A percentile compares a stretch with the other conserved stretches of the same genome.
These are phyloP conservation scores for Stagonosporopsis vannaccii DNA, from an alignment of 2,329 filamentous ascomycete genomes.

Conservation along the genomic window DNA sequence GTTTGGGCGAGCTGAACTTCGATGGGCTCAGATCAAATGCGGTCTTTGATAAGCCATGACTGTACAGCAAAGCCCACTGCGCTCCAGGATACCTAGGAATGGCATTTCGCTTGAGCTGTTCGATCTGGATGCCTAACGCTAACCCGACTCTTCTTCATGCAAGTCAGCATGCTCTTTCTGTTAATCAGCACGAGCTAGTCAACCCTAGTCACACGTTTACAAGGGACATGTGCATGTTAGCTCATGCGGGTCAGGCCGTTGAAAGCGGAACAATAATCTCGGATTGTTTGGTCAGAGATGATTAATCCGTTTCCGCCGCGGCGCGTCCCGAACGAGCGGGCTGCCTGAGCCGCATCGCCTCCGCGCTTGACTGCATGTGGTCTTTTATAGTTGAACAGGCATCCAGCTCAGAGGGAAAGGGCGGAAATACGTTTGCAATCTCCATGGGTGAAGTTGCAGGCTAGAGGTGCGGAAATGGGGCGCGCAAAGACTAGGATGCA, in stretches of 20 bases:
- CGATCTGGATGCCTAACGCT: slow-evolving; percentile 12
- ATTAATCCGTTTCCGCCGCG: neutral
- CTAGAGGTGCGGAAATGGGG: too few species aligned
- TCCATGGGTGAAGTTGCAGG: neutral
- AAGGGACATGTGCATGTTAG: neutral
- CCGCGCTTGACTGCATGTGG: neutral
- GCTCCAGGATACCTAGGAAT: neutral
- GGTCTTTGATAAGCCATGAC: slow-evolving; percentile 31
- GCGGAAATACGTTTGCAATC: neutral
- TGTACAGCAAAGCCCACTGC: neutral
- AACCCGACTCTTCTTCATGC: slow-evolving; percentile 19
- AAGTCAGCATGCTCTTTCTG: slow-evolving; percentile 28
- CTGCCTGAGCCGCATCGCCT: neutral
- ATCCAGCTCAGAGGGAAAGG: neutral
- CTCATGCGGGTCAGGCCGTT: neutral
- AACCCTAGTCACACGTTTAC: neutral
- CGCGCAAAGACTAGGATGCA: too few species aligned
- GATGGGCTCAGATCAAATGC: neutral
- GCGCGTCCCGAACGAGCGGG: neutral
- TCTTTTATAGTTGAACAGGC: neutral
- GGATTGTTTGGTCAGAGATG: neutral
- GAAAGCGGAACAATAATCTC: neutral
- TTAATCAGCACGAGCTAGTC: slow-evolving; percentile 29
- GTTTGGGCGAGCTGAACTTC: neutral
- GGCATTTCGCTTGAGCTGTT: slow-evolving; percentile 20